phyloP scores from a whole-genome alignment of 495 filamentous ascomycete species.

The Aspergillus nidulans region DNA sequence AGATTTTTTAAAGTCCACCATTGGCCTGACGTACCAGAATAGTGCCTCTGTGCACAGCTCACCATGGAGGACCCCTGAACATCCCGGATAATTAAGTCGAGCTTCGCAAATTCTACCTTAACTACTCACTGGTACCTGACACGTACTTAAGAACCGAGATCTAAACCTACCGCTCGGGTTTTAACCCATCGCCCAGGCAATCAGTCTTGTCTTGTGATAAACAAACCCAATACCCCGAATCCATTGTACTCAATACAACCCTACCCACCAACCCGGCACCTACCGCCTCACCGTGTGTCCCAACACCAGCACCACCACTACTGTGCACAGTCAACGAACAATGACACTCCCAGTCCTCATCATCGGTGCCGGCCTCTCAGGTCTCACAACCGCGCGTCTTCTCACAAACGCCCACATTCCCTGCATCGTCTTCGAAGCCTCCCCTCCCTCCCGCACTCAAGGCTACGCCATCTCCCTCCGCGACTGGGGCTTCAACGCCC shows the following conservation, averaged over 20 bases:
- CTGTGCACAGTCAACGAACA: not conserved
- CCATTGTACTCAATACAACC: not conserved
- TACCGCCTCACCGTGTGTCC: not conserved
- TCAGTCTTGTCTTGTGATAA: not conserved
- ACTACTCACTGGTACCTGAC: not conserved
- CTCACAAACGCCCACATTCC: conserved; percentile 13
- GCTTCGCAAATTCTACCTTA: not conserved
- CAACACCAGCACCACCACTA: not conserved
- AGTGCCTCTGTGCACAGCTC: no score
- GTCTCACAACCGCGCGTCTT: conserved; percentile 44
- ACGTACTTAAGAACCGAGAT: not conserved
- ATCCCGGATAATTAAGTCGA: not conserved
- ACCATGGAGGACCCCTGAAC: not conserved
- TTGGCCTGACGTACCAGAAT: not conserved
- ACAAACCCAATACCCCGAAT: not conserved
- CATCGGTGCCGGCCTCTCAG: conserved; percentile 47
- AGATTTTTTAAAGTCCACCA: not conserved
- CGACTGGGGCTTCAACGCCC: conserved; percentile 12
- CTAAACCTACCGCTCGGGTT: not conserved
- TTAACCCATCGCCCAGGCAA: not conserved
- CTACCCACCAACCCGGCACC: not conserved
- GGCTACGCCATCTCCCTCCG: conserved; percentile 14
- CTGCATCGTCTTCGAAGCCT: conserved; percentile 15
- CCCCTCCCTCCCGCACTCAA: conserved; percentile 8
- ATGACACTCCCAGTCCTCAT: conserved; percentile 41